These are phyloP conservation scores for Phytophthora megakarya DNA, from an alignment of 352 stramenopile species.

Conservation along the genomic window DNA sequence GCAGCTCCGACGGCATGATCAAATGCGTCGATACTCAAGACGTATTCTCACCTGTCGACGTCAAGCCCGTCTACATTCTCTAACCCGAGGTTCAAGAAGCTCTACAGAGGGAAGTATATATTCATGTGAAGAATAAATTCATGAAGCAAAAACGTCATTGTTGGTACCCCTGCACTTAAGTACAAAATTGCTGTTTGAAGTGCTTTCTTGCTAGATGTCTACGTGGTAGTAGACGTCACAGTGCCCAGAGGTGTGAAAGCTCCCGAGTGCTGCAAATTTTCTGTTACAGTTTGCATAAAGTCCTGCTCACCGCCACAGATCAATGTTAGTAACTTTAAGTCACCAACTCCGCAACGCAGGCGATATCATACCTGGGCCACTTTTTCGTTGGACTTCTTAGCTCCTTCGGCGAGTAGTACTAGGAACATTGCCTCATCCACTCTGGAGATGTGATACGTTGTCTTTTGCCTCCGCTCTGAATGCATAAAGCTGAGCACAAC, in stretches of 20 bases:
- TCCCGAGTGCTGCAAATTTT: constrained; percentile 77
- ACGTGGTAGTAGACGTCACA: constrained; percentile 9
- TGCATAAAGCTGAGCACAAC: constrained; percentile 54
- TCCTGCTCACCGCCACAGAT: constrained; percentile 47
- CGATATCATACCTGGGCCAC: constrained; percentile 64
- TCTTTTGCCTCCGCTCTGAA: constrained; percentile 66
- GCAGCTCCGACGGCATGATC: constrained; percentile 57
- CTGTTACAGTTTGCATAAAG: constrained; percentile 81
- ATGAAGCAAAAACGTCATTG: constrained; percentile 19
- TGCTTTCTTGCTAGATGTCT: constrained; percentile 10
- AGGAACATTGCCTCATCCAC: constrained; percentile 80
- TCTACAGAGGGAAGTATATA: constrained; percentile 18
- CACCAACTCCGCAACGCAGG: too few species aligned
- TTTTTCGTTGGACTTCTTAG: constrained; percentile 72
- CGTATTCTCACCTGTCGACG: constrained; percentile 56
- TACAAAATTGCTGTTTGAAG: constrained; percentile 29
- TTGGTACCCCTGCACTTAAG: constrained; percentile 13
- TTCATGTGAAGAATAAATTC: constrained; percentile 10
- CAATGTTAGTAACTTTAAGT: constrained; percentile 5
- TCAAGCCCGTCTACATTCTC: constrained; percentile 83
- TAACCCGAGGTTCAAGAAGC: constrained; percentile 28
- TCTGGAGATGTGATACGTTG: constrained; percentile 75
- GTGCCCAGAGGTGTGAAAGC: constrained; percentile 49
- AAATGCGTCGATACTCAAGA: constrained; percentile 78
- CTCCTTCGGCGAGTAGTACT: constrained; percentile 73